A percentile compares a stretch with the other conserved stretches of the same genome.
Evolutionary conservation across 179 eudicot genomes (phyloP).

Genomic region (Vitellaria paradoxa): DNA sequence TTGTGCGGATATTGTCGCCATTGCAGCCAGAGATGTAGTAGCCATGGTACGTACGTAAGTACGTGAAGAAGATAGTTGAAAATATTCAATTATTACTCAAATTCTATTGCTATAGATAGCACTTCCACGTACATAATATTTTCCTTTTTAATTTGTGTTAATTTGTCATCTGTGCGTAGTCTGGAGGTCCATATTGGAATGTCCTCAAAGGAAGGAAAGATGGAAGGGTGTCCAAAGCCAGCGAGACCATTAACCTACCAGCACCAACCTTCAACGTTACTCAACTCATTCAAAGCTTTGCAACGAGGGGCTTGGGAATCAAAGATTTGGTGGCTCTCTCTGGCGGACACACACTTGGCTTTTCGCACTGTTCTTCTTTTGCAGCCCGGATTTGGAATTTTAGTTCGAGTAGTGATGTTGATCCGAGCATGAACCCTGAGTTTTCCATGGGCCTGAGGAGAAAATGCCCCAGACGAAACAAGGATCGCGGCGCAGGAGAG

Average conservation of each 20-base stretch:
- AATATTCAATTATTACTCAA: no score
- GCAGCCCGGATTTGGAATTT: slow-evolving; percentile 47
- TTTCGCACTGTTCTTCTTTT: slow-evolving; percentile 76
- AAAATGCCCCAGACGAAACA: slow-evolving; percentile 43
- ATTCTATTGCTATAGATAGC: no score
- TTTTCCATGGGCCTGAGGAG: slow-evolving; percentile 41
- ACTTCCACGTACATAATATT: no score
- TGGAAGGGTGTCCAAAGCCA: slow-evolving; percentile 61
- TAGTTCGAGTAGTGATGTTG: slow-evolving; percentile 32
- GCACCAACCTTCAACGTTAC: slow-evolving; percentile 44
- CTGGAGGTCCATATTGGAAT: slow-evolving; percentile 63
- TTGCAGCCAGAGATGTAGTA: slow-evolving; percentile 65
- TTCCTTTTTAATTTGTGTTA: no score
- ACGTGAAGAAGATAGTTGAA: no score
- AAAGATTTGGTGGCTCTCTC: slow-evolving; percentile 63
- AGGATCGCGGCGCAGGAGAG: slow-evolving; percentile 47
- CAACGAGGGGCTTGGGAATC: slow-evolving; percentile 38
- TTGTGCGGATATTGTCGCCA: slow-evolving; percentile 49
- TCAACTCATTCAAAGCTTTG: slow-evolving; percentile 56
- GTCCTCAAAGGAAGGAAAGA: slow-evolving; percentile 74
- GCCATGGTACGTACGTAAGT: slow-evolving; percentile 52
- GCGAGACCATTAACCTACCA: slow-evolving; percentile 52
- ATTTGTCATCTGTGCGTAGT: background rate
- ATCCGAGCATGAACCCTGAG: slow-evolving; percentile 47
- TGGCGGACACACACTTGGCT: slow-evolving; percentile 76